phyloP scores from a whole-genome alignment of 208 protist genomes.

The Trypanosoma melophagium region DNA sequence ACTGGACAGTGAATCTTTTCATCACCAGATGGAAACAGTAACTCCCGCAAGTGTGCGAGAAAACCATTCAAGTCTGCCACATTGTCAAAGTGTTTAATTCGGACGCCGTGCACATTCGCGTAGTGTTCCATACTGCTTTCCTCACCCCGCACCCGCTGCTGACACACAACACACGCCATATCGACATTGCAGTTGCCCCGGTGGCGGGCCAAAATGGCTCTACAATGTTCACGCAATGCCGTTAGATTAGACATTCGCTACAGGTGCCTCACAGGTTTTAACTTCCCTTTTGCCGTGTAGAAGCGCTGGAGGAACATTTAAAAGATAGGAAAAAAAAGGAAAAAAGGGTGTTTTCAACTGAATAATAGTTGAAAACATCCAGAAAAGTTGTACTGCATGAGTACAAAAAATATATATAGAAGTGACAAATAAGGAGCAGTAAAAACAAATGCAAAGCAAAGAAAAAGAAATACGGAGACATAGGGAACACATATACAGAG shows the following conservation, averaged over 20 bases:
- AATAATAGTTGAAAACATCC: neutral
- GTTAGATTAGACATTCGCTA: conserved; percentile 10
- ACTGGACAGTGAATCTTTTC: conserved; percentile 45
- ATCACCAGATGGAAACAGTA: conserved; percentile 30
- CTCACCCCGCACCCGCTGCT: conserved; percentile 38
- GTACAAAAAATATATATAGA: neutral
- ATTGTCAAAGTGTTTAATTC: conserved; percentile 54
- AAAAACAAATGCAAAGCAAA: neutral
- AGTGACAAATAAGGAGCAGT: neutral
- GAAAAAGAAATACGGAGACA: too few species aligned
- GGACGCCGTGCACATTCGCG: conserved; percentile 39
- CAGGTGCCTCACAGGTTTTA: too few species aligned
- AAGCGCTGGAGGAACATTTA: neutral
- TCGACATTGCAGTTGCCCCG: conserved; percentile 31
- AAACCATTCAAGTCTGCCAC: conserved; percentile 51
- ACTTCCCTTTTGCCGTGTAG: too few species aligned
- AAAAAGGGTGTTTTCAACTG: conserved; percentile 1
- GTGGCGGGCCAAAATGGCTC: conserved; percentile 55
- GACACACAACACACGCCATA: conserved; percentile 57
- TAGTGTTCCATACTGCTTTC: conserved; percentile 64
- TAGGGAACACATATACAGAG: too few species aligned
- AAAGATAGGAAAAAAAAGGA: neutral
- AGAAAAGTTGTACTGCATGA: too few species aligned
- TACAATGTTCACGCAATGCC: conserved; percentile 43
- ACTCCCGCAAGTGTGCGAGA: conserved; percentile 23